phyloP scores from a whole-genome alignment of 352 stramenopile genomes.

The Globisporangium uncinulatum region DNA sequence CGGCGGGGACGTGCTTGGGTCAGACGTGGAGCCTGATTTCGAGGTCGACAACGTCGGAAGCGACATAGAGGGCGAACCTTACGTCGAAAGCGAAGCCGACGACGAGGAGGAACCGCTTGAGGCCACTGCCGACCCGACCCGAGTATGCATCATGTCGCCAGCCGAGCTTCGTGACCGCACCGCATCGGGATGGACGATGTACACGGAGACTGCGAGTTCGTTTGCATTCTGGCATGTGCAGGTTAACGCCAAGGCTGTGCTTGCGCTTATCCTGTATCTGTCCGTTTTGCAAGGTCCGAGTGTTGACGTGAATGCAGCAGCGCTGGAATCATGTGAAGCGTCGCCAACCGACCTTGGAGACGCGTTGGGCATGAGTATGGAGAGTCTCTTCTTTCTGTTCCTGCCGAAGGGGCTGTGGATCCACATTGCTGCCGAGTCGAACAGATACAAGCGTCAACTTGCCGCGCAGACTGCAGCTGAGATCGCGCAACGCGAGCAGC shows the following conservation, averaged over 20 bases:
- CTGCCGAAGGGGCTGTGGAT: neutral
- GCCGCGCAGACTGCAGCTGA: neutral
- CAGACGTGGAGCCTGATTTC: too few species aligned
- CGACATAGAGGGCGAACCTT: too few species aligned
- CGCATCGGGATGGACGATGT: neutral
- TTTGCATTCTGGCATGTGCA: neutral
- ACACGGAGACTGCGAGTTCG: neutral
- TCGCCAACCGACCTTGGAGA: neutral
- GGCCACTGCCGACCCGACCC: too few species aligned
- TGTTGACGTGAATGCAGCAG: neutral
- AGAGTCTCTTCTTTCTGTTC: neutral
- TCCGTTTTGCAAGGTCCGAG: neutral
- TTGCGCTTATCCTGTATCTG: neutral
- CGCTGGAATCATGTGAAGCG: neutral
- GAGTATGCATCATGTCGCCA: neutral
- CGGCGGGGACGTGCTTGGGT: too few species aligned
- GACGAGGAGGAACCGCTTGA: too few species aligned
- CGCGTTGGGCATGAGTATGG: neutral
- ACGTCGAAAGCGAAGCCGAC: too few species aligned
- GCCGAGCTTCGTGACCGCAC: neutral
- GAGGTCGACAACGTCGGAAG: too few species aligned
- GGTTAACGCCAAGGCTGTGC: neutral
- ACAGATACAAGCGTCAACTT: neutral
- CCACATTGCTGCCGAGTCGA: neutral
- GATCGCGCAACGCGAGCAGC: neutral